Conservation (phyloP, 345 rosid genomes). For the Gossypium sturtianum region DNA sequence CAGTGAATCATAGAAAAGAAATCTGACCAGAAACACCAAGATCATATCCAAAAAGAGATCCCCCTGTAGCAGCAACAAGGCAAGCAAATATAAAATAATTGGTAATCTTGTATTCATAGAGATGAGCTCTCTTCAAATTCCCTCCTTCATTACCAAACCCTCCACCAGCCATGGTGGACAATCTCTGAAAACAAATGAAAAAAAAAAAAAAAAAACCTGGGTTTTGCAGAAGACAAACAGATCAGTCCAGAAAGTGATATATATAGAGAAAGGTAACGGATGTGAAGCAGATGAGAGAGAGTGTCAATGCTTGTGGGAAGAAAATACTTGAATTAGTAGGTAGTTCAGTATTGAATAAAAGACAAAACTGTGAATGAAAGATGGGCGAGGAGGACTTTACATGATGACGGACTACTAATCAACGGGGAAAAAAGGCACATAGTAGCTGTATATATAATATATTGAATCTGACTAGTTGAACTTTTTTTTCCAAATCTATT, state of each 20-base stretch:
- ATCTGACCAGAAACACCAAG: conserved; percentile 80
- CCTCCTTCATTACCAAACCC: conserved; percentile 33
- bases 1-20: not conserved
- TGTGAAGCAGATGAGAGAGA: not conserved
- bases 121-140: conserved; percentile 54
- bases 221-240: not conserved
- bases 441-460: not conserved
- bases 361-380: not conserved
- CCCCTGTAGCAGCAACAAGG: conserved; percentile 57
- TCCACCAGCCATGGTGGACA: conserved; percentile 58
- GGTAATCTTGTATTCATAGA: conserved; percentile 59
- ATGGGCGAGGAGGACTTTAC: not conserved
- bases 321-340: too few species aligned
- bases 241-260: not conserved
- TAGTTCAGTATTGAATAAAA: not conserved
- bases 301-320: not conserved
- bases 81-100: conserved; percentile 56
- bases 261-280: not conserved
- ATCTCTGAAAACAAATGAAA: not conserved
- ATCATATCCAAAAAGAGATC: conserved; percentile 82
- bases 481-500: not conserved
- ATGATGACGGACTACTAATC: too few species aligned
- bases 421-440: not conserved
- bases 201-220: not conserved
- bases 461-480: not conserved